Evolutionary conservation across 192 early-diverging fungal genomes (phyloP).

Genomic region (Rhizoclosmatium globosum): DNA sequence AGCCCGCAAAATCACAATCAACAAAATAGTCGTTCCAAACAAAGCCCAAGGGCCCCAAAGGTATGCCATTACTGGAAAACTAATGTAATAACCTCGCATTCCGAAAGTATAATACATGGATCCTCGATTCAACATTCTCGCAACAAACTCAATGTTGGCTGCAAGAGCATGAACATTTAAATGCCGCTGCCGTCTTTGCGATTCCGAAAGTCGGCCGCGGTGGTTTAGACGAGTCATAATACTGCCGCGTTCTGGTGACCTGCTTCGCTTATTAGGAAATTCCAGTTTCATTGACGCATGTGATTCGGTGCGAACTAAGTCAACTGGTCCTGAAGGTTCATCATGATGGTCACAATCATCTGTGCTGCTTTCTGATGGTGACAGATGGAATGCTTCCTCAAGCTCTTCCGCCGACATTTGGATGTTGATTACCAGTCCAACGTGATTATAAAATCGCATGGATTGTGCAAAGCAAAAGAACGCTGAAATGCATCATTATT

Average conservation of each 20-base stretch:
- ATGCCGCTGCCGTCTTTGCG: slow-evolving; percentile 16
- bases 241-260: not conserved
- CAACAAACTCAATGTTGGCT: slow-evolving; percentile 40
- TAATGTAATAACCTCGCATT: slow-evolving; percentile 48
- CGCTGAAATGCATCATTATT: not conserved
- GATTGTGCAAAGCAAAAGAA: slow-evolving; percentile 51
- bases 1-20: slow-evolving; percentile 37
- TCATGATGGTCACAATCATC: not conserved
- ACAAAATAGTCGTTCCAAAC: slow-evolving; percentile 36
- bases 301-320: too few species aligned
- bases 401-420: slow-evolving; percentile 21
- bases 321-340: not conserved
- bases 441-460: slow-evolving; percentile 57
- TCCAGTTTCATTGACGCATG: too few species aligned
- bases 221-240: not conserved
- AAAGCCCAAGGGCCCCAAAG: slow-evolving; percentile 26
- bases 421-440: slow-evolving; percentile 49
- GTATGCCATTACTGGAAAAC: slow-evolving; percentile 32
- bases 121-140: slow-evolving; percentile 48
- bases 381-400: slow-evolving; percentile 16
- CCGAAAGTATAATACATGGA: slow-evolving; percentile 37
- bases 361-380: not conserved
- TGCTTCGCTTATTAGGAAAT: too few species aligned
- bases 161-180: slow-evolving; percentile 9
- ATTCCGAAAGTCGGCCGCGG: not conserved